Percentiles rank a stretch among this genome's conserved stretches.
These are phyloP conservation scores for Camelina sativa DNA, from an alignment of 345 rosid genomes.

Conservation along the genomic window DNA sequence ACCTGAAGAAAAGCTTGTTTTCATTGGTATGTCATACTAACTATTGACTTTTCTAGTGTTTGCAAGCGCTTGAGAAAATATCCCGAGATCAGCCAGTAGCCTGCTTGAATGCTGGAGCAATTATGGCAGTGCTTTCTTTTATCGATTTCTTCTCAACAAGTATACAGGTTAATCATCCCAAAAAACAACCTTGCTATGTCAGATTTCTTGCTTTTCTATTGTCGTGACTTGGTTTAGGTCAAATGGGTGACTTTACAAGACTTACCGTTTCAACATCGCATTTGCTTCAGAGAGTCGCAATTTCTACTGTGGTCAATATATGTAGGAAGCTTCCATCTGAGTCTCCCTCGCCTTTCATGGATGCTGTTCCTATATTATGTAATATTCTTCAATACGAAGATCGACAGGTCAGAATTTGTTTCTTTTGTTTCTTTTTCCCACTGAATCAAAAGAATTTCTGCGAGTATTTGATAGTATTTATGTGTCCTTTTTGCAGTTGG, in stretches of 20 bases:
- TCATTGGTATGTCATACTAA: slow-evolving; percentile 3
- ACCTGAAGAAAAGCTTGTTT: slow-evolving; percentile 13
- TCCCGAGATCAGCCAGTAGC: slow-evolving; percentile 86
- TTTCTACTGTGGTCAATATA: slow-evolving; percentile 86
- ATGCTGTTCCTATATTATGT: slow-evolving; percentile 87
- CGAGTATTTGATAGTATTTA: slow-evolving; percentile 1
- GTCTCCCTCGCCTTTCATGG: slow-evolving; percentile 58
- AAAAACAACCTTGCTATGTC: slow-evolving; percentile 6
- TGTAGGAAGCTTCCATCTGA: slow-evolving; percentile 86
- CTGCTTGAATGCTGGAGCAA: slow-evolving; percentile 90
- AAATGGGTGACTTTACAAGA: slow-evolving; percentile 18
- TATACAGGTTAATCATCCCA: slow-evolving; percentile 63
- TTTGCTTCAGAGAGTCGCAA: slow-evolving; percentile 80
- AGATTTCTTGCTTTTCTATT: slow-evolving; percentile 18
- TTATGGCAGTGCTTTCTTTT: slow-evolving; percentile 76
- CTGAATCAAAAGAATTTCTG: neutral
- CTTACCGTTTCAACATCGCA: slow-evolving; percentile 27
- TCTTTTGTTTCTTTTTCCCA: slow-evolving; percentile 27
- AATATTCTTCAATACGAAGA: slow-evolving; percentile 90
- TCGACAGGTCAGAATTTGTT: slow-evolving; percentile 58
- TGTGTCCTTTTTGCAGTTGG: slow-evolving; percentile 60
- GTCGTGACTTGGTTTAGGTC: slow-evolving; percentile 3
- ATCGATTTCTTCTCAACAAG: slow-evolving; percentile 91
- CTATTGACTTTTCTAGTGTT: slow-evolving; percentile 57
- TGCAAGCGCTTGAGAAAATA: slow-evolving; percentile 98